Conservation (phyloP, 257 asterid genomes). For the Fraxinus pennsylvanica region DNA sequence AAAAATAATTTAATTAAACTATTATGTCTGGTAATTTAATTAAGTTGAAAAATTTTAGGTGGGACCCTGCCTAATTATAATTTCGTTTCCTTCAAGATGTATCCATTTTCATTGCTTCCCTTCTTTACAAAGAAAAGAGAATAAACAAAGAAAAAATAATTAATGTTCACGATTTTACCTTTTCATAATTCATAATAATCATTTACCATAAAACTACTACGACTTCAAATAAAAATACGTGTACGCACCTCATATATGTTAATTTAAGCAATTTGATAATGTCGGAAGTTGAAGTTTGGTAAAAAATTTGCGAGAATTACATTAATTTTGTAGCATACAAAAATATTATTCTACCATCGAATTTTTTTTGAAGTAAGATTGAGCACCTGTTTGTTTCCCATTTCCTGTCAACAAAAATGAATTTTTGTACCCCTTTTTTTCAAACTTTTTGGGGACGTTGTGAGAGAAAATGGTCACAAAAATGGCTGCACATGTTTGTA, state of each 20-base stretch:
- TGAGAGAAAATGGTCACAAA: too few relatives aligned
- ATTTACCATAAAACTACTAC: neutral
- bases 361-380: neutral
- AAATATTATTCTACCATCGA: neutral
- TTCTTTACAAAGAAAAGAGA: neutral
- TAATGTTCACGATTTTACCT: neutral
- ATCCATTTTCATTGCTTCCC: conserved; percentile 1
- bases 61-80: neutral
- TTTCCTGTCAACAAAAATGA: too few relatives aligned
- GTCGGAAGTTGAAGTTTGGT: neutral
- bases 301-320: neutral
- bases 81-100: conserved; percentile 5
- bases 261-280: neutral
- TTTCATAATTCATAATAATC: neutral
- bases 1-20: neutral
- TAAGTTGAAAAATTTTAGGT: neutral
- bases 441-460: too few relatives aligned
- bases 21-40: neutral
- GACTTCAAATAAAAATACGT: neutral
- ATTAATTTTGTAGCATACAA: neutral
- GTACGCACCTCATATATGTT: neutral
- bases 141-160: neutral
- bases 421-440: too few relatives aligned
- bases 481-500: too few relatives aligned
- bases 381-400: too few relatives aligned